Conservation (phyloP, 1,139 yeast species). For the Spencermartinsiella ligniputridi region DNA sequence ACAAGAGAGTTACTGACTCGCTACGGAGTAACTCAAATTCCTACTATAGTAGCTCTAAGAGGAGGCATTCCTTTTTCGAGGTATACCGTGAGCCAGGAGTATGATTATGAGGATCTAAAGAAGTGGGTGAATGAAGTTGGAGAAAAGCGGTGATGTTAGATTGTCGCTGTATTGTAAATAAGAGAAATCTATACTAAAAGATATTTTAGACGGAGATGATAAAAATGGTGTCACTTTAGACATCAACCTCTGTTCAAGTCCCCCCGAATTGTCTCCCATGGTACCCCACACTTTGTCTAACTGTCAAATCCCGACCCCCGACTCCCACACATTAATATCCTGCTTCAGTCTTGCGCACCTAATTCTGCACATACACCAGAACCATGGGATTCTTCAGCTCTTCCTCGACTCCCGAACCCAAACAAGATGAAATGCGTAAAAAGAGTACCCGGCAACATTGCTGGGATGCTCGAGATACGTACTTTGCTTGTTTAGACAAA, state of each 20-base stretch:
- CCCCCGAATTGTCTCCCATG: too few relatives aligned
- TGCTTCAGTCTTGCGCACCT: too few relatives aligned
- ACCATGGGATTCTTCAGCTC: conserved; percentile 37
- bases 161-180: too few relatives aligned
- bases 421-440: conserved; percentile 44
- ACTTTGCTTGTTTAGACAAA: conserved; percentile 54
- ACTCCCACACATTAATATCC: too few relatives aligned
- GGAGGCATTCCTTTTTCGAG: conserved; percentile 61
- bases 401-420: conserved; percentile 27
- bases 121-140: conserved; percentile 52
- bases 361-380: neutral
- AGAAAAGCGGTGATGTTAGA: too few relatives aligned
- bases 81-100: conserved; percentile 41
- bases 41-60: conserved; percentile 61
- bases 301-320: too few relatives aligned
- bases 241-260: too few relatives aligned
- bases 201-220: too few relatives aligned
- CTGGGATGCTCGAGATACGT: conserved; percentile 64
- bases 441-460: conserved; percentile 50
- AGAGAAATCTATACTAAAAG: too few relatives aligned
- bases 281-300: too few relatives aligned
- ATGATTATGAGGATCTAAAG: conserved; percentile 50
- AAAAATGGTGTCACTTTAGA: too few relatives aligned
- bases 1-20: conserved; percentile 55
- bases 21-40: conserved; percentile 57